Base-by-base conservation (phyloP, 352 stramenopile species). In the Phytophthora megakarya region DNA sequence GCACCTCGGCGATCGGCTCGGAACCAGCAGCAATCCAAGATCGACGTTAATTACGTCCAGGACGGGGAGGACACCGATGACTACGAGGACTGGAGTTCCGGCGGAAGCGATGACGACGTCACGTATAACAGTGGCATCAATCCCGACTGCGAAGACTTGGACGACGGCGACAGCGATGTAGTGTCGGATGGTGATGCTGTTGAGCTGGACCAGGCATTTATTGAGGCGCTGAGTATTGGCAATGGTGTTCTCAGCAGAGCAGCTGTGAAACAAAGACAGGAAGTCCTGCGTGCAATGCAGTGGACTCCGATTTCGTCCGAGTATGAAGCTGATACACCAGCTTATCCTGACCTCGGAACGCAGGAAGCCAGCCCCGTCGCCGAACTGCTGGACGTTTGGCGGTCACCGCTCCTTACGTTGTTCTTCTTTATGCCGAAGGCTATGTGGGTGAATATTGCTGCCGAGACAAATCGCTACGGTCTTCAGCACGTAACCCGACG, bases 391-490 rank as follows among this genome's bases (percentile, higher is more conserved):
- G 32, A 38, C 13, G 6, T 61, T 21, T 45, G 21, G 6, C n/a
- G 16, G 4, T 53, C 43, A 19, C 50, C 50, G n/a, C 16, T 59
- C 9, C 37, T 42, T 10, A 57, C 50, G 1, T 70, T 78, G 33
- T 72, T 72, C 32, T 63, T 53, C 22, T 70, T 72, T 28, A 52
- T 78, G 28, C 56, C 64, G 1, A 64, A 65, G 13, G 55, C 37
- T 2, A 1, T 65, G 7, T 57, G 45, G 56, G 38, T 57, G 9
- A 19, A n/a, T 23, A 65, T 52, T 22, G 32, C 30, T 3, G 16
- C 11, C 0, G 60, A 72, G 39, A 65, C 45, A 12, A 78, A 74
- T 25, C 59, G 42, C 3, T 71, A 70, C 61, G n/a, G 54, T n/a
- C 37, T 47, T 3, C 65, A 74, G 52, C 61, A 47, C 28, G 22